Evolutionary conservation across 345 rosid species (phyloP), one percentile per base, ranked within the genome.

Genomic region (Salix suchowensis): DNA sequence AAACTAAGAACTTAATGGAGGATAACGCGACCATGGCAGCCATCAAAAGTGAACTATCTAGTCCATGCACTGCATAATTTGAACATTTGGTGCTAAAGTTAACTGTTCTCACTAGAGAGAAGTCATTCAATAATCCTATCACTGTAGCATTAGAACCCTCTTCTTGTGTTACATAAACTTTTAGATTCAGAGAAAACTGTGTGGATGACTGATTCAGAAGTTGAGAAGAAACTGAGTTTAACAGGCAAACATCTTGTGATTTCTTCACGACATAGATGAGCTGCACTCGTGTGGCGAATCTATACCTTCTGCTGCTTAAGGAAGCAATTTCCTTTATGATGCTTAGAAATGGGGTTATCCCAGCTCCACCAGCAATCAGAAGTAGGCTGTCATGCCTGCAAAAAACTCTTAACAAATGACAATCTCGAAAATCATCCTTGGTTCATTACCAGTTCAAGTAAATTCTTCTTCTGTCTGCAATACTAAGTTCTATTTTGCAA

Each of bases 281-380:
- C 34, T 87, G 91, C 70, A 92, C 74, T 68, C 50, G 83, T 67
- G 75, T 71, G 6, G 92, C 88, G 40, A 87, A 68, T 80, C 74
- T 88, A 10, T 71, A 77, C 66, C 79, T 86, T 67, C 78, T 46
- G 70, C 77, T 80, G 76, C 78, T 78, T 70, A 80, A 42, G 16
- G 88, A 77, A 13, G 82, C 76, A 40, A 94, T 77, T 72, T 94
- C 97, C 64, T 88, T 91, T 68, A 94, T 77, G 72, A 94, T 88
- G 89, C 96, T 88, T 64, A 89, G 76, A 81, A 92, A 91, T 37
- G 98, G 94, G 23, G 97, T 91, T 70, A 94, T 89, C 72, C 98
- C 97, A 54, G 88, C 88, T 76, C 97, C 97, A 19, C 98, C 96
- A 0, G 96, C 97, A 7, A 92, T 85, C 77, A 92, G 81, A 36